Evolutionary conservation across 208 protist genomes (phyloP), one percentile per base, ranked within the genome.

Genomic region (Strigomonas culicis): DNA sequence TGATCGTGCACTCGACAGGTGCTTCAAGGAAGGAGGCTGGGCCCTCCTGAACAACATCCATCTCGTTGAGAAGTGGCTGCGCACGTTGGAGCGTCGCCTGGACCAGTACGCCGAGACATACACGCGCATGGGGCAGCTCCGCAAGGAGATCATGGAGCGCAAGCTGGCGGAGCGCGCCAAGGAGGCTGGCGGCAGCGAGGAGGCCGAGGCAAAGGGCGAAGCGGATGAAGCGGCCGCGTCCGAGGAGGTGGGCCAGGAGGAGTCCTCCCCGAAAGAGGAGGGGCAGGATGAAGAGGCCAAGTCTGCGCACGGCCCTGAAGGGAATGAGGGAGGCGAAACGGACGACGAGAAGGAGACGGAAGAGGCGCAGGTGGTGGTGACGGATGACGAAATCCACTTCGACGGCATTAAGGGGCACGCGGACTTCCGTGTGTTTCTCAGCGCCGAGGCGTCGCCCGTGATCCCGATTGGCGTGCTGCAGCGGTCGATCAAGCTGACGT

Each of bases 11-110:
- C 77, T 99, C 4, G 95, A 97, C 59, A 91, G 84, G 68, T 97
- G 92, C 66, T 97, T 97, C 66, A 66, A 71, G 10, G 74, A 97
- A 39, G 96, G 96, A 61, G 93, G 92, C 28, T 99, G 98, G 98
- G 97, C 98, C 17, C 85, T 99, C 53, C 79, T 99, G 32, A 93
- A 98, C 81, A 99, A 99, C 79, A 98, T 99, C 64, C 98, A 99
- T 79, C 84, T 99, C 13, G 98, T 99, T 19, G 76, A 95, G 50
- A 95, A 90, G 70, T 99, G 98, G 98, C 84, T 98, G 36, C 74
- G 80, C 31, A 84, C 87, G 31, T 86, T 99, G 43, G 98, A 99
- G 86, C 98, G 99, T 68, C 86, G 93, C 50, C 79, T 99, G 30
- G 98, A 99, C 41, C 68, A 73, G 59, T 97, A 97, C 69, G 82